These are phyloP conservation scores for Sporothrix brunneoviolacea DNA, from an alignment of 2,329 filamentous ascomycete species.

Conservation along the genomic window DNA sequence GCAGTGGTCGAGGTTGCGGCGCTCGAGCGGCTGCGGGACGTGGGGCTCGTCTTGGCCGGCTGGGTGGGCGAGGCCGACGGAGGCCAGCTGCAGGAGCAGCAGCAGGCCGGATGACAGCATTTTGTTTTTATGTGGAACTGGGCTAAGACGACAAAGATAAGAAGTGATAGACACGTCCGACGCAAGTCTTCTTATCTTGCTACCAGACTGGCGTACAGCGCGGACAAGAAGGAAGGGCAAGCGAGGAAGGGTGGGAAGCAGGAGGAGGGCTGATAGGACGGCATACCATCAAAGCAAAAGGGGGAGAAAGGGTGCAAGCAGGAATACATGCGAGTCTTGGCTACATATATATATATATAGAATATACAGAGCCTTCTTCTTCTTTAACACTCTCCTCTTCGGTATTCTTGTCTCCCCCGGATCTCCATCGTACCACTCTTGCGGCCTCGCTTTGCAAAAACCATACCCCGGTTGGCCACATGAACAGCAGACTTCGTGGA, in stretches of 20 bases:
- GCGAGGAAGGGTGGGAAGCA: not conserved
- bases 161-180: too few species aligned
- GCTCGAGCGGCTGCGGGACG: conserved; percentile 22
- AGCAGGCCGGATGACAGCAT: not conserved
- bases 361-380: not conserved
- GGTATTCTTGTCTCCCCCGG: not conserved
- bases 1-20: conserved; percentile 26
- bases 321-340: not conserved
- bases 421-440: too few species aligned
- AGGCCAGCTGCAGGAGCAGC: conserved; percentile 21
- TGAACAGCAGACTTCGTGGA: too few species aligned
- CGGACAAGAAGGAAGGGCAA: not conserved
- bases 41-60: conserved; percentile 19
- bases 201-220: too few species aligned
- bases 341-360: conserved; percentile 2
- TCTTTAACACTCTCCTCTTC: not conserved
- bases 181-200: too few species aligned
- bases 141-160: too few species aligned
- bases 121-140: too few species aligned
- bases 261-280: not conserved
- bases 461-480: too few species aligned
- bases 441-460: too few species aligned
- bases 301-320: not conserved
- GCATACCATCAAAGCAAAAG: too few species aligned
- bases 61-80: conserved; percentile 22